Evolutionary conservation across 2,329 filamentous ascomycete species (phyloP).

Genomic region (Aspergillus costaricaensis): DNA sequence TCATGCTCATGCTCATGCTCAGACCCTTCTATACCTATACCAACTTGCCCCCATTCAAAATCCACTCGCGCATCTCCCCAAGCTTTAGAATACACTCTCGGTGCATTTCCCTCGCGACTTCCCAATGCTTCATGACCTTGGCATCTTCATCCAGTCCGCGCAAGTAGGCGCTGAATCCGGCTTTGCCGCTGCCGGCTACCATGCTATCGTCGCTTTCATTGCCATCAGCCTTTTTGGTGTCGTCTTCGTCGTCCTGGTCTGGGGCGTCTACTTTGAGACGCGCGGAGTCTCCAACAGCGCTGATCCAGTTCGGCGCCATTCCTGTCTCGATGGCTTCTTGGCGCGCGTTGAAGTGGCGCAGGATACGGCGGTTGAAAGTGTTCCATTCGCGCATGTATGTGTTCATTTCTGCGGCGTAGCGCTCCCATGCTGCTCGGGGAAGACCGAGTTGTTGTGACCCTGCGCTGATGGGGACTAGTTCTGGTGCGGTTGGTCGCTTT

Average conservation of each 20-base stretch:
- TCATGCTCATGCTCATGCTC: neutral
- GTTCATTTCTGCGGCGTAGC: slow-evolving; percentile 56
- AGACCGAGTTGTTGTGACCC: slow-evolving; percentile 42
- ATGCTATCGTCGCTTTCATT: slow-evolving; percentile 34
- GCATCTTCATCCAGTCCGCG: slow-evolving; percentile 49
- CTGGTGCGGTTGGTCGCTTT: slow-evolving; percentile 47
- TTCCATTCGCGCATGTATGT: slow-evolving; percentile 60
- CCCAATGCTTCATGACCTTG: slow-evolving; percentile 50
- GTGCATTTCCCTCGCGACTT: slow-evolving; percentile 50
- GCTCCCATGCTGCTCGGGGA: slow-evolving; percentile 51
- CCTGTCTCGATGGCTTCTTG: slow-evolving; percentile 51
- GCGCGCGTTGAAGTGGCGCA: slow-evolving; percentile 57
- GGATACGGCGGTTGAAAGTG: slow-evolving; percentile 56
- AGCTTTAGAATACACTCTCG: slow-evolving; percentile 45
- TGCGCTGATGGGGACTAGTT: slow-evolving; percentile 18
- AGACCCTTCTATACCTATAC: slow-evolving; percentile 3
- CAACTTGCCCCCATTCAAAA: slow-evolving; percentile 36
- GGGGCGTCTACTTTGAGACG: slow-evolving; percentile 31
- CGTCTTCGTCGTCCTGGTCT: slow-evolving; percentile 28
- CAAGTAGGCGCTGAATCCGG: slow-evolving; percentile 49
- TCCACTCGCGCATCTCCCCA: slow-evolving; percentile 42
- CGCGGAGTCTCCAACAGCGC: slow-evolving; percentile 52
- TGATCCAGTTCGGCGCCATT: slow-evolving; percentile 53
- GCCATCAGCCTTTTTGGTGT: slow-evolving; percentile 18
- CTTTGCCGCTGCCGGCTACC: slow-evolving; percentile 35